These are phyloP conservation scores for Tulasnella sp. DNA, from an alignment of 768 basidiomycete genomes.

Conservation along the genomic window DNA sequence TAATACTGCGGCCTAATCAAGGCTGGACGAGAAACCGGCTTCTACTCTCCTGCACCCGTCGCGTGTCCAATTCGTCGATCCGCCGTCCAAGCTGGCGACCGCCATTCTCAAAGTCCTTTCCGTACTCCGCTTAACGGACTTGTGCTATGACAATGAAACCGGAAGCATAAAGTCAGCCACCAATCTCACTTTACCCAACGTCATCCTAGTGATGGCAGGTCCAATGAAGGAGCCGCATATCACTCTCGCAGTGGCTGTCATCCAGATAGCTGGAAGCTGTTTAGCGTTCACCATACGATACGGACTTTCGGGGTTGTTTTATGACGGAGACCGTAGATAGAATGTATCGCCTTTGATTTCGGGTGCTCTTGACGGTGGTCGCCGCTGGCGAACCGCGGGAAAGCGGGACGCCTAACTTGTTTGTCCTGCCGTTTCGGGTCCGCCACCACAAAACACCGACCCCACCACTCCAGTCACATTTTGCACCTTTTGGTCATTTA, in stretches of 20 bases:
- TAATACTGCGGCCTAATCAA: slow-evolving; percentile 36
- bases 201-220: slow-evolving; percentile 72
- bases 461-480: not conserved
- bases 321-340: slow-evolving; percentile 84
- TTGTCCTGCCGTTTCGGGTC: not conserved
- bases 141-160: slow-evolving; percentile 51
- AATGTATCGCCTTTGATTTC: not conserved
- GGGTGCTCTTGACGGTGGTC: not conserved
- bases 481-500: no score
- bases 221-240: slow-evolving; percentile 82
- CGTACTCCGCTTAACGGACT: slow-evolving; percentile 59
- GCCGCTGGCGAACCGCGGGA: not conserved
- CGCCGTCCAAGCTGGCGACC: slow-evolving; percentile 54
- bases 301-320: slow-evolving; percentile 82
- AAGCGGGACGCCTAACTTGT: not conserved
- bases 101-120: slow-evolving; percentile 59
- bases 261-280: slow-evolving; percentile 75
- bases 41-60: slow-evolving; percentile 58
- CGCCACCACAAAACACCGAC: no score
- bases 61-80: slow-evolving; percentile 54
- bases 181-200: slow-evolving; percentile 89
- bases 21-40: slow-evolving; percentile 70
- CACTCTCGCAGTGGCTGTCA: slow-evolving; percentile 63
- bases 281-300: slow-evolving; percentile 85
- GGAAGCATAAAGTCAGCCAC: slow-evolving; percentile 66